phyloP scores from a whole-genome alignment of 179 eudicot genomes.

The Nepenthes alata region DNA sequence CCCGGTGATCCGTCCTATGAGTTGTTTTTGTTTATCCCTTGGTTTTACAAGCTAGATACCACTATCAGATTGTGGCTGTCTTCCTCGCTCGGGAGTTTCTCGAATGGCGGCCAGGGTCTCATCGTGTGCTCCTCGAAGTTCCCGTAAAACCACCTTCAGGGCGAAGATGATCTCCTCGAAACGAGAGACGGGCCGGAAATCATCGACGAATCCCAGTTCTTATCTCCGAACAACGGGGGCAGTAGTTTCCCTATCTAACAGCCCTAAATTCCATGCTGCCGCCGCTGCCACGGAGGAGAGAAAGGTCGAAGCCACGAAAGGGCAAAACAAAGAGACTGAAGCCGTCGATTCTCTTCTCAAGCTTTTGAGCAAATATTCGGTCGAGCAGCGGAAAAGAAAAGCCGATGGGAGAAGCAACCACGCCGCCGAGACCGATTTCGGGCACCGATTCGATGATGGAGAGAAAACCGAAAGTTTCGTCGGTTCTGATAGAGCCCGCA shows the following conservation, averaged over 20 bases:
- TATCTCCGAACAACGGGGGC: slow-evolving; percentile 70
- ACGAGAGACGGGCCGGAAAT: slow-evolving; percentile 50
- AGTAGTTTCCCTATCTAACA: slow-evolving; percentile 36
- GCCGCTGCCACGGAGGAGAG: slow-evolving; percentile 56
- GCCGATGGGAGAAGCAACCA: slow-evolving; percentile 22
- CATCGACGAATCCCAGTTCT: slow-evolving; percentile 53
- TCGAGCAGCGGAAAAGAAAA: slow-evolving; percentile 50
- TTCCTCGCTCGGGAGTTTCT: no score
- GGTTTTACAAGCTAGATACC: no score
- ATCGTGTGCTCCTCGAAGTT: no score
- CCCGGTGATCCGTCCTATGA: no score
- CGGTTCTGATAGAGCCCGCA: slow-evolving; percentile 16
- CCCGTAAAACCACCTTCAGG: no score
- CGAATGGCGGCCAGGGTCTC: no score
- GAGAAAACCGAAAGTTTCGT: slow-evolving; percentile 23
- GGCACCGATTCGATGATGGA: slow-evolving; percentile 23
- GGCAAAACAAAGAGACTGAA: slow-evolving; percentile 53
- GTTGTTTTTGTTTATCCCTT: no score
- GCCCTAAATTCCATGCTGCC: slow-evolving; percentile 43
- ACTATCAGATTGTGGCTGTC: no score
- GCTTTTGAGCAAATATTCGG: slow-evolving; percentile 73
- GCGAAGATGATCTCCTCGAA: slow-evolving; percentile 13
- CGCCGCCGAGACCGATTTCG: slow-evolving; percentile 26
- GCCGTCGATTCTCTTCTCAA: slow-evolving; percentile 74
- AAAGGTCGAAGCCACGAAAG: slow-evolving; percentile 43